phyloP scores from a whole-genome alignment of 2,329 filamentous ascomycete genomes.

The Microascus cirrosus region DNA sequence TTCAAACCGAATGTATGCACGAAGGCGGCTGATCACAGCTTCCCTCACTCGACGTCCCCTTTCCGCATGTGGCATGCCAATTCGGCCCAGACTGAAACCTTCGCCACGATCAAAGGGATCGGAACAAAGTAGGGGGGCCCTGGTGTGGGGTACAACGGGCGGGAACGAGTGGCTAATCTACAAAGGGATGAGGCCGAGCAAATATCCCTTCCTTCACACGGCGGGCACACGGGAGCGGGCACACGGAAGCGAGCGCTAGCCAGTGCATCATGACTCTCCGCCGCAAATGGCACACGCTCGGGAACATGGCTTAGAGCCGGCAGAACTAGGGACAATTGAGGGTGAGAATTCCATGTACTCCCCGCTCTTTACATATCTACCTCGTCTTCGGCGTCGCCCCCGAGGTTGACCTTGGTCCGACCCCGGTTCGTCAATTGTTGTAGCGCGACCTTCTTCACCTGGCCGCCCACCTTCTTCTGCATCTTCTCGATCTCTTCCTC shows the following conservation, averaged over 20 bases:
- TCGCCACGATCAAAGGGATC: not conserved
- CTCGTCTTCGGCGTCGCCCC: slow-evolving; percentile 52
- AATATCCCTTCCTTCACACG: not conserved
- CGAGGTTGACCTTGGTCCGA: slow-evolving; percentile 82
- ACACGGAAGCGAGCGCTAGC: not conserved
- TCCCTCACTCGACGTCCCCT: not conserved
- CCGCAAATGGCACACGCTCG: not conserved
- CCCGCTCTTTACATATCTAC: slow-evolving; percentile 2
- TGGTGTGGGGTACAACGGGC: not conserved
- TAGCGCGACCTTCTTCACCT: slow-evolving; percentile 82
- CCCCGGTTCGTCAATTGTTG: slow-evolving; percentile 77
- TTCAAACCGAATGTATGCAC: not conserved
- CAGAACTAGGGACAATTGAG: not conserved
- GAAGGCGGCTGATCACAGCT: not conserved
- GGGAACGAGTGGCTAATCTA: not conserved
- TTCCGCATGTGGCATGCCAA: not conserved
- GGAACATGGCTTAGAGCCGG: not conserved
- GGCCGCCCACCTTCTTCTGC: slow-evolving; percentile 87
- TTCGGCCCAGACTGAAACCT: not conserved
- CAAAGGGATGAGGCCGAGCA: not conserved
- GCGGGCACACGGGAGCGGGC: not conserved
- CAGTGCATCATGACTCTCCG: not conserved
- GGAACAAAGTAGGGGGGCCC: not conserved
- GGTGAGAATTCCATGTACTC: not conserved
- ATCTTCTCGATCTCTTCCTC: slow-evolving; percentile 96